These are phyloP conservation scores for Acephala macrosclerotiorum DNA, from an alignment of 2,329 filamentous ascomycete genomes.

Conservation along the genomic window DNA sequence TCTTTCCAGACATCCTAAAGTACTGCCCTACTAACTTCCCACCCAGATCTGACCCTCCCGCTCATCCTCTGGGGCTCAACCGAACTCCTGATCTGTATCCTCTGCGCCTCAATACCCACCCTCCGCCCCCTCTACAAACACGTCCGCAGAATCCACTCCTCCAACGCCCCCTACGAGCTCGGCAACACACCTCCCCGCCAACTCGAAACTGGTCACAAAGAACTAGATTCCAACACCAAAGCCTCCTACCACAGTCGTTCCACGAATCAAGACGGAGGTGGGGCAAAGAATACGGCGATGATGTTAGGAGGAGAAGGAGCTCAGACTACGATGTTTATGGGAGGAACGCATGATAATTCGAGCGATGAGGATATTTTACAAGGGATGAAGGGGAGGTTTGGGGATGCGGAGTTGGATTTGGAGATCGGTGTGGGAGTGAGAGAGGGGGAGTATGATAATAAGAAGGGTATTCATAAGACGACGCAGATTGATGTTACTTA, in stretches of 20 bases:
- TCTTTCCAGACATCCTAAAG: not conserved
- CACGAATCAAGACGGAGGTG: not conserved
- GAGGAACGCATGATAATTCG: not conserved
- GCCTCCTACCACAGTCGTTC: not conserved
- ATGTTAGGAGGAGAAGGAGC: not conserved
- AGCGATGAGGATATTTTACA: not conserved
- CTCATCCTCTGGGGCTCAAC: slow-evolving; percentile 4
- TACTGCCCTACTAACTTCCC: not conserved
- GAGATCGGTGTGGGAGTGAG: too few species aligned
- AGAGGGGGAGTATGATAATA: not conserved
- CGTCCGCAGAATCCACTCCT: not conserved
- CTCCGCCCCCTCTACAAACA: not conserved
- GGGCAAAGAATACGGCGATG: not conserved
- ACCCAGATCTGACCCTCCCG: not conserved
- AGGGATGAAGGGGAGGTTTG: not conserved
- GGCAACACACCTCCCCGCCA: not conserved
- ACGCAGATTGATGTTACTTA: not conserved
- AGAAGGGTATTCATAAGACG: not conserved
- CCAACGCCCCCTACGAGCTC: not conserved
- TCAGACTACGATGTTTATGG: not conserved
- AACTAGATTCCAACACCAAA: not conserved
- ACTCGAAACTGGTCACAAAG: not conserved
- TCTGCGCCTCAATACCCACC: not conserved
- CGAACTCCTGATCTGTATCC: not conserved
- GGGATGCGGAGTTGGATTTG: not conserved